Evolutionary conservation across 768 basidiomycete species (phyloP).

Genomic region (Amanita phalloides): DNA sequence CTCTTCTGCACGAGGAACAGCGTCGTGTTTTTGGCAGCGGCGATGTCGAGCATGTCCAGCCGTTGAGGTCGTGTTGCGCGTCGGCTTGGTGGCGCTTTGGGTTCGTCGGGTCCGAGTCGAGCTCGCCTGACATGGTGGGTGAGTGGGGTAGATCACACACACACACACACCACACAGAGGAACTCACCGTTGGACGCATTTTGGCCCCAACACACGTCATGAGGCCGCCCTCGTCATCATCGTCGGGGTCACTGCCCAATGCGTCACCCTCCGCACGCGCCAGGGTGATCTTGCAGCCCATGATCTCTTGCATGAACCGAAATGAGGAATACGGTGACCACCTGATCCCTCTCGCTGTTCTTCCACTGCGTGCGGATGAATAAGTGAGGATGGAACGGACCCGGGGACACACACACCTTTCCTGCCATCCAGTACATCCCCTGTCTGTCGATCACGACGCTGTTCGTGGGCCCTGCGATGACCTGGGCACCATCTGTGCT

Average conservation of each 20-base stretch:
- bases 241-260: conserved; percentile 73
- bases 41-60: conserved; percentile 71
- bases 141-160: no score
- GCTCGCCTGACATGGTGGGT: conserved; percentile 32
- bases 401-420: conserved; percentile 34
- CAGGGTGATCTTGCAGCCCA: conserved; percentile 70
- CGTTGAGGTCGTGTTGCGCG: conserved; percentile 59
- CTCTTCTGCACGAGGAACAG: conserved; percentile 71
- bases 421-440: conserved; percentile 85
- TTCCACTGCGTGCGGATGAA: conserved; percentile 56
- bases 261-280: conserved; percentile 80
- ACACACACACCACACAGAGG: no score
- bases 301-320: conserved; percentile 78
- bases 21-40: conserved; percentile 81
- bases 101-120: conserved; percentile 69
- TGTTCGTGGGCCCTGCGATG: conserved; percentile 73
- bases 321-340: conserved; percentile 86
- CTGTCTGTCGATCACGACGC: conserved; percentile 76
- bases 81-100: conserved; percentile 85
- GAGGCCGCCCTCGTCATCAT: conserved; percentile 62
- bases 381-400: not conserved
- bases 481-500: conserved; percentile 50
- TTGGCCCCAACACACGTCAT: conserved; percentile 88
- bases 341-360: conserved; percentile 87
- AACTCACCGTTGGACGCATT: conserved; percentile 64